Percentiles rank a stretch among this genome's conserved stretches.
These are phyloP conservation scores for Colletotrichum tanaceti DNA, from an alignment of 2,329 filamentous ascomycete species.

Conservation along the genomic window DNA sequence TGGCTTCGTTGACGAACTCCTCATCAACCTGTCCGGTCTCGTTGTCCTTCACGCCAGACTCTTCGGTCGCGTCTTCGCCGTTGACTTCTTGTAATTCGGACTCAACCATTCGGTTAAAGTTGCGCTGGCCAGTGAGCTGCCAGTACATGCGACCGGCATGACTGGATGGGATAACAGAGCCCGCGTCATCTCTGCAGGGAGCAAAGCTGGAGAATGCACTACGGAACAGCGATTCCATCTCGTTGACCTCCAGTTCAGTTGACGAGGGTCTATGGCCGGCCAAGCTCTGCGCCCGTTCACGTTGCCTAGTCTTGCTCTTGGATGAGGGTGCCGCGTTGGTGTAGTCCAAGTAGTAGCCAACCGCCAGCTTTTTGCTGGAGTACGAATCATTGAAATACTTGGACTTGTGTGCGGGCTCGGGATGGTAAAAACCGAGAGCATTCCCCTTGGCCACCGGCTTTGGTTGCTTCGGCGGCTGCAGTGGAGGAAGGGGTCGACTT, in stretches of 20 bases:
- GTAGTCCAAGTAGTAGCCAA: conserved; percentile 78
- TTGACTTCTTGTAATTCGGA: conserved; percentile 57
- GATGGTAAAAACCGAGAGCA: conserved; percentile 63
- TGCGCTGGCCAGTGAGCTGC: conserved; percentile 75
- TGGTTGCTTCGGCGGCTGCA: conserved; percentile 78
- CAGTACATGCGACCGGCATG: conserved; percentile 80
- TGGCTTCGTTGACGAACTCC: conserved; percentile 62
- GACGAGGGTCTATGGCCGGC: conserved; percentile 68
- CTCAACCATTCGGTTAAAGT: conserved; percentile 73
- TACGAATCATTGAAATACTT: conserved; percentile 69
- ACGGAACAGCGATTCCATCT: conserved; percentile 80
- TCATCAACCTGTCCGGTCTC: conserved; percentile 57
- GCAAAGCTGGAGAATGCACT: conserved; percentile 85
- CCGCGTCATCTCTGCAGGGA: conserved; percentile 78
- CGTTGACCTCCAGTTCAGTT: conserved; percentile 69
- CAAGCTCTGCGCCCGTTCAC: conserved; percentile 77
- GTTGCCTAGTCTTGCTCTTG: conserved; percentile 70
- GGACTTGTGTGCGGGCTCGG: conserved; percentile 66
- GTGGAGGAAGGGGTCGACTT: conserved; percentile 70
- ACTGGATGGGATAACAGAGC: conserved; percentile 75
- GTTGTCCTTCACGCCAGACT: conserved; percentile 47
- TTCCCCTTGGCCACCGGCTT: conserved; percentile 76
- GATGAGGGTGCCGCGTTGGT: conserved; percentile 70
- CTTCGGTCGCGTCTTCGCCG: conserved; percentile 51
- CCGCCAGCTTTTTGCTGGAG: conserved; percentile 72